Evolutionary conservation across 805 yeast genomes (phyloP), one percentile per base, ranked within the genome.

Genomic region (Candida schatavii): DNA sequence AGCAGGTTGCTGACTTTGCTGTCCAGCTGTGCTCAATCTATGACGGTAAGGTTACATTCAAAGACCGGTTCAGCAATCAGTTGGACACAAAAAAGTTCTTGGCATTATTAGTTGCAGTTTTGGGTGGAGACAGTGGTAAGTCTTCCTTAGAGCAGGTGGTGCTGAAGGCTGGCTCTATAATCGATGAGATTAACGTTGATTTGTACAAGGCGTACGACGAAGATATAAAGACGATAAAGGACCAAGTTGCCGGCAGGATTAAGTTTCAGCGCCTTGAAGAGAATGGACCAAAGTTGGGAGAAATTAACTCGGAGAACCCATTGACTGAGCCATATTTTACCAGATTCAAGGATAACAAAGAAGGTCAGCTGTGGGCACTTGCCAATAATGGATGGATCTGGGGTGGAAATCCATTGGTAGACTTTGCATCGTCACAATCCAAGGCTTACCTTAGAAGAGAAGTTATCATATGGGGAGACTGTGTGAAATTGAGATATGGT

Each of bases 301-400:
- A 74, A 29, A 75, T 78, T 11, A 61, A 64, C 3, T 52, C 67
- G 3, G 56, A 65, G 3, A 37, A 40, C 19, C 96, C 96, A 0
- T 68, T 91, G 29, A 77, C 86, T 2, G 98, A 91, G 61, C 81
- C 90, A 3, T 91, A 91, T 62, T 91, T 93, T 61, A 88, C 97
- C 2, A 70, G 89, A 44, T 79, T 90, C 50, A 58, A 51, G 2
- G 75, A 61, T 37, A 60, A 64, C 0, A 56, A 56, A 2, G 68
- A 70, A 37, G 91, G 89, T 2, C 70, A 74, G 29, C 66, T 73
- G 1, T 83, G 81, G 67, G 83, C 86, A 6, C 68, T 91, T 45
- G 98, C 96, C 3, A 93, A 93, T 57, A 91, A 93, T 56, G 99
- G 99, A 36, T 91, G 98, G 97, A 88, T 93, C 43, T 91, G 99